phyloP scores from a whole-genome alignment of 2,329 filamentous ascomycete genomes.

The Orbilia blumenaviensis region DNA sequence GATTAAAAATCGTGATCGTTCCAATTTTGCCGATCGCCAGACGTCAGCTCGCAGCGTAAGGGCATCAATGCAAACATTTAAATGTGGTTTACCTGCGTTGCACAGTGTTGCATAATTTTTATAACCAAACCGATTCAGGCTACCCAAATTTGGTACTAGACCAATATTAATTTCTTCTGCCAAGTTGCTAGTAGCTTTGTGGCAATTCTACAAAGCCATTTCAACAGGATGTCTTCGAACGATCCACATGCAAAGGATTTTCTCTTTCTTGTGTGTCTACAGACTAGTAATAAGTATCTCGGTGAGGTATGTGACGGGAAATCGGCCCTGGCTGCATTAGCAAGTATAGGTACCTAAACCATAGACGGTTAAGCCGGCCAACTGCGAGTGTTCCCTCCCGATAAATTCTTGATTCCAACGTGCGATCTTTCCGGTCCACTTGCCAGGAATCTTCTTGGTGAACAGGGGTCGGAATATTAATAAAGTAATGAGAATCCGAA shows the following conservation, averaged over 20 bases:
- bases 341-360: constrained; percentile 35
- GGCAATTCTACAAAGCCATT: constrained; percentile 27
- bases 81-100: too few relatives aligned
- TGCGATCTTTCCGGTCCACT: constrained; percentile 1
- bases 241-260: constrained; percentile 45
- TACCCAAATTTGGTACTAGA: too few relatives aligned
- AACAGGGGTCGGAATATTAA: constrained; percentile 18
- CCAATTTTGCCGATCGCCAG: too few relatives aligned
- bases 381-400: constrained; percentile 4
- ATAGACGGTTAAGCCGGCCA: constrained; percentile 14
- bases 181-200: too few relatives aligned
- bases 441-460: not conserved
- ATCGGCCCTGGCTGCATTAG: constrained; percentile 38
- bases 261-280: constrained; percentile 12
- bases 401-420: not conserved
- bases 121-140: too few relatives aligned
- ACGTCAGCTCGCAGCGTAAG: too few relatives aligned
- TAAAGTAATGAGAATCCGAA: constrained; percentile 7
- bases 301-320: constrained; percentile 52
- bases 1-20: too few relatives aligned
- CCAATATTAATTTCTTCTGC: constrained; percentile 21
- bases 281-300: too few relatives aligned
- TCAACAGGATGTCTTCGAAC: constrained; percentile 28
- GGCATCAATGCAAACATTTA: too few relatives aligned
- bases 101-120: too few relatives aligned